These are phyloP conservation scores for Sporobolomyces pararoseus DNA, from an alignment of 768 basidiomycete genomes.

Conservation along the genomic window DNA sequence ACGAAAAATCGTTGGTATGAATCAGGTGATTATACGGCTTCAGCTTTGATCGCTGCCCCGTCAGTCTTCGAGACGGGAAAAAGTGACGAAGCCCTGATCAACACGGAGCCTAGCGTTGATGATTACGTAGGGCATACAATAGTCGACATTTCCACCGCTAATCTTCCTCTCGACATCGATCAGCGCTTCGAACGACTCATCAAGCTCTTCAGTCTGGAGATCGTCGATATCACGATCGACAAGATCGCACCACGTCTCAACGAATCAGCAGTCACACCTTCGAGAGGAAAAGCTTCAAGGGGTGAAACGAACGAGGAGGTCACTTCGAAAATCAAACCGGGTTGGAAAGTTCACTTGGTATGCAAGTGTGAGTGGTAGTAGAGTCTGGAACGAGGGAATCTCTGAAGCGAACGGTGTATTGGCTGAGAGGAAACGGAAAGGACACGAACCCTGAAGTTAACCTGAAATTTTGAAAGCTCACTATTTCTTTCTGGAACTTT, in stretches of 20 bases:
- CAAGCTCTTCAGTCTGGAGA: not conserved
- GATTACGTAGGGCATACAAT: not conserved
- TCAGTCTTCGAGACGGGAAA: not conserved
- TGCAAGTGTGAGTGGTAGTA: no score
- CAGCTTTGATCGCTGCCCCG: not conserved
- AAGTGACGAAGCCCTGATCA: not conserved
- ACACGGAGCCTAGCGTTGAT: not conserved
- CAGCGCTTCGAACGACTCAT: not conserved
- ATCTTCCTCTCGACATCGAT: slow-evolving; percentile 1
- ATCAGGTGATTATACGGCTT: not conserved
- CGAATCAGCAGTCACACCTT: no score
- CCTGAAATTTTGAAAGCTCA: no score
- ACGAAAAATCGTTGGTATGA: not conserved
- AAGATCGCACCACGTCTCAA: not conserved
- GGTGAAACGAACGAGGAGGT: no score
- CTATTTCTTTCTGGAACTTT: no score
- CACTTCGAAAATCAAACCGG: no score
- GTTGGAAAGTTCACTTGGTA: no score
- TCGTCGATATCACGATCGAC: not conserved
- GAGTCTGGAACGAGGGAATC: no score
- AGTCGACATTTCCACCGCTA: not conserved
- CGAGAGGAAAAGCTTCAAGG: no score
- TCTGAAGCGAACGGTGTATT: no score
- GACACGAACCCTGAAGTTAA: no score
- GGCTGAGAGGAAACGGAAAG: no score